Evolutionary conservation across 2,329 filamentous ascomycete species (phyloP), one percentile per base, ranked within the genome.

Genomic region (Cercospora canescens): DNA sequence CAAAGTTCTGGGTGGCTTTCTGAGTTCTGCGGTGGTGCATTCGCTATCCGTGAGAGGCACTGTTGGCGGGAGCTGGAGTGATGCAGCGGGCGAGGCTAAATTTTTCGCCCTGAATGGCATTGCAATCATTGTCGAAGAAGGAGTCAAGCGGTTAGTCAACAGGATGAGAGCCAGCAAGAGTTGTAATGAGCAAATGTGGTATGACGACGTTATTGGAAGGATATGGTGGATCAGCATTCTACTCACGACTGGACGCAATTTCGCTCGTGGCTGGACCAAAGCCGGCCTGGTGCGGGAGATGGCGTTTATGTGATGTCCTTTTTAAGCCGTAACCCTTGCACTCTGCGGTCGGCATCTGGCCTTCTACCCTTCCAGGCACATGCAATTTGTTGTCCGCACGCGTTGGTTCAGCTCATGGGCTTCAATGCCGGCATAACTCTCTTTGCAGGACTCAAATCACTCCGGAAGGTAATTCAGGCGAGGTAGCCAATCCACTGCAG

Each of bases 181-280:
- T 3, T 30, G 37, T n/a, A 68, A 69, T 8, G 55, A 71, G 63
- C 62, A 62, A 16, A 67, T 69, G 68, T 75, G 74, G 74, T 76
- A 76, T 68, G 75, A 76, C 69, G 68, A 65, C 12, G 72, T 67
- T 63, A 60, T 81, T 35, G 80, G 80, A 1, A 70, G 80, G 35
- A 48, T 76, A 1, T 82, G 80, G 80, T 82, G 80, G 79, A 73
- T 81, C 11, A 59, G 61, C 3, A 71, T 80, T 12, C 62, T 82
- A 3, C 67, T 81, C 62, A 76, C 78, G 30, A 80, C 74, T 18
- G 80, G 80, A 0, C 74, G 79, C 37, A 79, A 80, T 48, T 81
- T 82, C 62, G 79, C 80, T 4, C 72, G 80, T 48, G 80, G 80
- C 2, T 81, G 80, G 80, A 78, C 80, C 1, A 77, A 78, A 61